phyloP scores from a whole-genome alignment of 73 alveolate genomes.

The Paramecium pentaurelia region DNA sequence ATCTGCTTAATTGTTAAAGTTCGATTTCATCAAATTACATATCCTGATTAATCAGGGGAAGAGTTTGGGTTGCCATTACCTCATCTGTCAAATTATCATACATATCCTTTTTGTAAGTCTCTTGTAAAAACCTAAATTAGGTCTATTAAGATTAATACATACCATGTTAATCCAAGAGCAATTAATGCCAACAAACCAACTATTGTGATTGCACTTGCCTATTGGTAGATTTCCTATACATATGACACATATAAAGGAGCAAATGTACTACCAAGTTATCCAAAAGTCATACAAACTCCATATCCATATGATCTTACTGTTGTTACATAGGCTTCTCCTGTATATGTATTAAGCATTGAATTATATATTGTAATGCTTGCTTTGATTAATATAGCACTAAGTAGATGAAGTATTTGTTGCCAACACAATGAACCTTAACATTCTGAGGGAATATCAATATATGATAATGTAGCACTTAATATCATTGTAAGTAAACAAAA shows the following conservation, averaged over 20 bases:
- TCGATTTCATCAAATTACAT: neutral
- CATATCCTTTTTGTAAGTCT: slow-evolving; percentile 1
- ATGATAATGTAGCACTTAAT: neutral
- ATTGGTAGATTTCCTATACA: neutral
- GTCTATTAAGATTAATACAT: neutral
- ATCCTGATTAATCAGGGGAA: neutral
- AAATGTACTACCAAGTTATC: slow-evolving; percentile 33
- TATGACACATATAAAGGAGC: neutral
- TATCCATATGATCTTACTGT: slow-evolving; percentile 52
- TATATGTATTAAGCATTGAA: slow-evolving; percentile 56
- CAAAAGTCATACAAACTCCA: slow-evolving; percentile 59
- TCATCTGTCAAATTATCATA: slow-evolving; percentile 1
- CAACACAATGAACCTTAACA: neutral
- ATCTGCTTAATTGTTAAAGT: neutral
- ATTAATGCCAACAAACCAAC: neutral
- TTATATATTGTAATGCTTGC: slow-evolving; percentile 13
- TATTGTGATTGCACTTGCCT: neutral
- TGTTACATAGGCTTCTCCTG: slow-evolving; percentile 56
- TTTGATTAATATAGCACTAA: slow-evolving; percentile 42
- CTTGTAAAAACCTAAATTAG: neutral
- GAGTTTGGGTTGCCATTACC: neutral
- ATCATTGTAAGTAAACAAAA: slow-evolving; percentile 4
- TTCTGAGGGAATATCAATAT: neutral
- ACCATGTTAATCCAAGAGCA: neutral
- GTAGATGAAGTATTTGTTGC: neutral